Base-by-base conservation (phyloP, 306 rosid species). In the Inga leiocalycina region DNA sequence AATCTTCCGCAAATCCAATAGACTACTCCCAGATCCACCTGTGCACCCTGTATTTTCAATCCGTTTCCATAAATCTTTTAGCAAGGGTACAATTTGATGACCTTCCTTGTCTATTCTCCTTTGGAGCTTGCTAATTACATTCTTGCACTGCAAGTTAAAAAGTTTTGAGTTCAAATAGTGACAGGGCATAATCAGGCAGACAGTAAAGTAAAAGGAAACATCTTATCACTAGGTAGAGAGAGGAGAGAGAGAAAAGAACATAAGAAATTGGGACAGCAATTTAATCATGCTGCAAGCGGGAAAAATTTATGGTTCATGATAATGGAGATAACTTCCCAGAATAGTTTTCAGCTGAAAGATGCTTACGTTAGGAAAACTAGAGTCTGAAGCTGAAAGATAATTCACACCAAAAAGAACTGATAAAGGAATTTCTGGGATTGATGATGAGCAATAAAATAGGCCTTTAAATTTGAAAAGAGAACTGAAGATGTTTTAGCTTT, bases 101-200 rank as follows among this genome's bases (percentile, higher is more conserved):
- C 99, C 99, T 92, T 97, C 99, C 88, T 97, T 97, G 57, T 91
- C 98, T 78, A 94, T 90, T 90, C 91, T 86, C 89, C 95, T 91
- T 84, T 97, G 99, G 64, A 97, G 89, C 92, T 92, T 97, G 92
- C 94, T 89, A 82, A 97, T 94, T 52, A 97, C 99, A 87, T 85
- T 94, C 89, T 97, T 97, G 89, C 97, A 97, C 99, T 97, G 95
- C 89, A 89, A 65, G 52, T 51, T 59, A 82, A 82, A 37, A 81
- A 84, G 83, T 51, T 54, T 56, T 78, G 62, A 87, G 85, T 68
- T 83, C 77, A 84, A 34, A 43, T 64, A 45, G 72, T n/a, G 22
- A 54, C 19, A 45, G 24, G 6, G 56, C 75, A 59, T 54, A 6
- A 79, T 17, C 72, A 80, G n/a, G 39, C 30, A 81, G 43, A 79